phyloP scores from a whole-genome alignment of 495 filamentous ascomycete species.

The Daldinia caldariorum region DNA sequence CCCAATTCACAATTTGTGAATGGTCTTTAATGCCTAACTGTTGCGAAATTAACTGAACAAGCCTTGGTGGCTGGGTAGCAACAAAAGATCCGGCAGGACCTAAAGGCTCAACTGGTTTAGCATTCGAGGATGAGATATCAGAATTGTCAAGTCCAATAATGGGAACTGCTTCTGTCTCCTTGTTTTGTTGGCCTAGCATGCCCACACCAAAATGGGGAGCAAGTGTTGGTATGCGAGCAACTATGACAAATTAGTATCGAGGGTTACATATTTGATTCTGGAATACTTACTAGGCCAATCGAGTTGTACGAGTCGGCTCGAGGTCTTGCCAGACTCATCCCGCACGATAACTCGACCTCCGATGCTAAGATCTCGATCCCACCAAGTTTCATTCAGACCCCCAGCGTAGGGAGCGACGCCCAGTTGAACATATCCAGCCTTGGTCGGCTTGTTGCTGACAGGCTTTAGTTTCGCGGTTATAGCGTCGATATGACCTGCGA shows the following conservation, averaged over 20 bases:
- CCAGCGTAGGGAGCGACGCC: slow-evolving; percentile 94
- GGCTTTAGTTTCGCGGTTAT: slow-evolving; percentile 91
- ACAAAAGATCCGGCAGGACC: slow-evolving; percentile 70
- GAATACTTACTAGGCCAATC: slow-evolving; percentile 75
- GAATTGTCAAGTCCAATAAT: slow-evolving; percentile 89
- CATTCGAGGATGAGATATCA: slow-evolving; percentile 54
- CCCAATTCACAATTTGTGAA: slow-evolving; percentile 88
- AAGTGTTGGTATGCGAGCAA: slow-evolving; percentile 91
- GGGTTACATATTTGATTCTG: not conserved
- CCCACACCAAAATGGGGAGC: slow-evolving; percentile 92
- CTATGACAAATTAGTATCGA: slow-evolving; percentile 48
- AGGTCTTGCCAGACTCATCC: slow-evolving; percentile 80
- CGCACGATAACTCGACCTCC: slow-evolving; percentile 88
- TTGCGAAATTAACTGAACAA: slow-evolving; percentile 82
- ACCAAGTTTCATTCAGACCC: slow-evolving; percentile 86
- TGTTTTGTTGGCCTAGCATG: slow-evolving; percentile 80
- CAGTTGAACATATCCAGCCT: slow-evolving; percentile 86
- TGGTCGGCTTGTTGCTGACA: slow-evolving; percentile 79
- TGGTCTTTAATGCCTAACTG: slow-evolving; percentile 76
- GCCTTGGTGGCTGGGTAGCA: slow-evolving; percentile 80
- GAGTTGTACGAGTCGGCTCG: slow-evolving; percentile 84
- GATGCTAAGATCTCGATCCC: slow-evolving; percentile 91
- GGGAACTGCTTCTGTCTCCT: slow-evolving; percentile 92
- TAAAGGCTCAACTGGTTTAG: slow-evolving; percentile 51
- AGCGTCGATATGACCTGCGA: slow-evolving; percentile 93